Conservation (phyloP, 1,284 basidiomycete species). For the Puccinia coronata region DNA sequence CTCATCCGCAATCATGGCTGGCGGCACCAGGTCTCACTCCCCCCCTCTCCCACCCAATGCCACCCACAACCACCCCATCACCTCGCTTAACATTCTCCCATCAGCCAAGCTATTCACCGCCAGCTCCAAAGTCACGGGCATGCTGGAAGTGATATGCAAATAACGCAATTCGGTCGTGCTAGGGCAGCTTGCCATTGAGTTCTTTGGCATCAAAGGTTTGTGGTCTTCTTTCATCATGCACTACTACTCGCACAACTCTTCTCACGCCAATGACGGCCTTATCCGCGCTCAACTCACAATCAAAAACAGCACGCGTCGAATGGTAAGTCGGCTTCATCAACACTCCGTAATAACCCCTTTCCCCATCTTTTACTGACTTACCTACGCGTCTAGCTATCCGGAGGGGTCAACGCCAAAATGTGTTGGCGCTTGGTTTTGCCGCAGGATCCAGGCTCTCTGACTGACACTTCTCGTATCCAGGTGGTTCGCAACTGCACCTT, state of each 20-base stretch:
- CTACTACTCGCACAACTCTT: conserved; percentile 25
- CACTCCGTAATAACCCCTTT: background rate
- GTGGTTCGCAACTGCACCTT: conserved; percentile 51
- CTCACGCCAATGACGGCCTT: conserved; percentile 4
- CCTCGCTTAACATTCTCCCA: conserved; percentile 5
- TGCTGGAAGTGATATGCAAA: background rate
- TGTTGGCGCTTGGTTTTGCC: conserved; percentile 36
- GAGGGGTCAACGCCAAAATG: conserved; percentile 42
- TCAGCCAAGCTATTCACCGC: conserved; percentile 16
- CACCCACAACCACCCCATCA: conserved; percentile 37
- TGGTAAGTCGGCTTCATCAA: conserved; percentile 2
- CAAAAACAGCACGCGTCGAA: conserved; percentile 44
- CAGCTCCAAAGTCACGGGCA: background rate
- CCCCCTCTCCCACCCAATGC: conserved; percentile 49
- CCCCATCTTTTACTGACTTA: background rate
- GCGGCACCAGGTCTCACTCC: conserved; percentile 34
- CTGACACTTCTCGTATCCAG: conserved; percentile 52
- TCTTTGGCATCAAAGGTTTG: conserved; percentile 25
- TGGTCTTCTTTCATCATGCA: background rate
- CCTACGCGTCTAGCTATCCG: conserved; percentile 29
- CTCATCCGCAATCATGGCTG: background rate
- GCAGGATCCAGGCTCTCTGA: conserved; percentile 15
- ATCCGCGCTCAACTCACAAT: conserved; percentile 41
- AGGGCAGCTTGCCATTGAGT: conserved; percentile 44
- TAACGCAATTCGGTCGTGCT: conserved; percentile 34